Evolutionary conservation across 441 rosid genomes (phyloP).

Genomic region (Isatis lusitanica): DNA sequence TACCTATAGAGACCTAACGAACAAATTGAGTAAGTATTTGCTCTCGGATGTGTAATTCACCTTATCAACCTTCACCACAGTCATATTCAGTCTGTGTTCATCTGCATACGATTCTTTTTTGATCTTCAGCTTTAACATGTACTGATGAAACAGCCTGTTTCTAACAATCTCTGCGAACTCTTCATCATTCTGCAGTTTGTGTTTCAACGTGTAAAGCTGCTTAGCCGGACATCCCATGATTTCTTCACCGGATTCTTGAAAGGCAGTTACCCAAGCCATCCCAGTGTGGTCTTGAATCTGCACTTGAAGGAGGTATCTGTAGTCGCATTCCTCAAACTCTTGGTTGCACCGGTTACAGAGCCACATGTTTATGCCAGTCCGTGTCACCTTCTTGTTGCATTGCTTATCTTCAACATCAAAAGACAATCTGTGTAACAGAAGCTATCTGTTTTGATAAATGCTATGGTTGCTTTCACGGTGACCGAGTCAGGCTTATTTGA

Average conservation of each 20-base stretch:
- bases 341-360: constrained; percentile 84
- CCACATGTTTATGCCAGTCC: constrained; percentile 63
- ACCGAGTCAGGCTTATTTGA: constrained; percentile 88
- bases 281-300: constrained; percentile 92
- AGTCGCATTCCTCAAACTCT: constrained; percentile 82
- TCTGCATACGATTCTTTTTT: constrained; percentile 86
- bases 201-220: constrained; percentile 63
- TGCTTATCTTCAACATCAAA: constrained; percentile 83
- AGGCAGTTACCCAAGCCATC: constrained; percentile 80
- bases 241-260: constrained; percentile 87
- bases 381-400: constrained; percentile 77
- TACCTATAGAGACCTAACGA: constrained; percentile 25
- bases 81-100: constrained; percentile 74
- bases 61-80: constrained; percentile 66
- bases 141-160: constrained; percentile 58
- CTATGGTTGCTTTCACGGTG: constrained; percentile 61
- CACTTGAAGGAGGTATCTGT: constrained; percentile 80
- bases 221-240: constrained; percentile 74
- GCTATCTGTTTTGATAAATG: constrained; percentile 68
- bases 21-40: constrained; percentile 57
- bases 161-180: constrained; percentile 55
- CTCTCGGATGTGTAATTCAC: constrained; percentile 63
- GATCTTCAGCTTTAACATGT: constrained; percentile 70
- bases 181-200: constrained; percentile 58
- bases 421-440: constrained; percentile 94